Evolutionary conservation across 2,329 filamentous ascomycete genomes (phyloP), one percentile per base, ranked within the genome.

Genomic region (Fusarium verticillioides): DNA sequence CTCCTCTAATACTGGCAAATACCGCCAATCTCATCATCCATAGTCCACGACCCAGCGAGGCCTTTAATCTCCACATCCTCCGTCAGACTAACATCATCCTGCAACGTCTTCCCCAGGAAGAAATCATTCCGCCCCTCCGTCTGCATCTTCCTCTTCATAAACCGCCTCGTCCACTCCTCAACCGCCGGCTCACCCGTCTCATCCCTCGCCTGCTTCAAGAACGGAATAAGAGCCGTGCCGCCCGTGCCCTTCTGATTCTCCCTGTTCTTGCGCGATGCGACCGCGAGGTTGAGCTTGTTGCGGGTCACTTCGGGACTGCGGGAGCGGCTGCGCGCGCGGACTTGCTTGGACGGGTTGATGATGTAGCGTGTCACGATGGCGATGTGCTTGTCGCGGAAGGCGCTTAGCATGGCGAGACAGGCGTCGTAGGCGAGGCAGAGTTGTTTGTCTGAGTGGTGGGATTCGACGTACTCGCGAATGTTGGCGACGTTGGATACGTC

Each of bases 321-420:
- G 37, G 90, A 90, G 49, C 90, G 88, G 66, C 89, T 89, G 50
- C 91, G 85, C 2, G 89, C 90, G 60, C 92, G 87, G 11, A 91
- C 89, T 81, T 96, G 93, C 30, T 93, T 91, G 4, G 94, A 95
- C 49, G 96, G 95, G 74, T 96, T 86, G 78, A 99, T 93, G 81
- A 99, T 97, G 85, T 98, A 99, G 44, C 96, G 93, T 9, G 94
- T 95, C 23, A 99, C 96, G 76, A 99, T 96, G 81, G 94, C 93
- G 77, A 99, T 97, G 82, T 99, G 96, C 82, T 95, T 97, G 83
- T 98, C 95, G 66, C 95, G 92, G 79, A 98, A 92, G 21, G 84
- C 83, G 69, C 88, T 87, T 56, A 91, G 82, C 88, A 90, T 90
- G 32, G 87, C 92, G 12, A 99, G 87, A 79, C 95, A 97, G 11